Evolutionary conservation across 345 rosid genomes (phyloP), one percentile per base, ranked within the genome.

Genomic region (Camelina sativa): DNA sequence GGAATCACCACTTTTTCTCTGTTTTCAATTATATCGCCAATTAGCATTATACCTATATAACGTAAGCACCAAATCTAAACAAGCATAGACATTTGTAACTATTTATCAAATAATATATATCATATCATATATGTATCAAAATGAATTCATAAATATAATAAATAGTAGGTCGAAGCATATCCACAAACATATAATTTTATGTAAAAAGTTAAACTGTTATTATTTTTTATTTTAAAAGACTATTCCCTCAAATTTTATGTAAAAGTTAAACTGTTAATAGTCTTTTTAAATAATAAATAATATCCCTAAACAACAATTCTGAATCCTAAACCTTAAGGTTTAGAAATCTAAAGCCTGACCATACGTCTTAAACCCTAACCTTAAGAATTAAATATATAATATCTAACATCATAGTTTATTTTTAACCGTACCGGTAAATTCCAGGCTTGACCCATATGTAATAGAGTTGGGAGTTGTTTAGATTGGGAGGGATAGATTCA

Each of bases 391-490:
- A 23, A 8, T 43, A 4, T 5, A 4, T 40, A 10, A 35, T 10
- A 17, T 19, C 64, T 59, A 59, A 28, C 37, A 47, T 2, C 8
- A 47, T n/a, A 30, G 19, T 28, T 30, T 30, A 55, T 28, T 7
- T 28, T 23, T 12, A 12, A 6, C 30, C 9, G 25, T 58, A 89
- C 96, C 91, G 76, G 82, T 91, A 91, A 11, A 71, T 78, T 71
- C 97, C 94, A 11, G 97, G 88, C 66, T 87, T 86, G 63, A 89
- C 92, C 80, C 71, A 80, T 56, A 91, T 85, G 82, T 75, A 84
- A 62, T 84, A 71, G 56, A 71, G 54, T 10, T 85, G 78, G 6
- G 80, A 50, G 56, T 86, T 86, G 8, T 77, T 71, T 22, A 70
- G 16, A 63, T 69, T 70, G n/a, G 89, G 73, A 5, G 92, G 91